Percentiles rank a stretch among this genome's conserved stretches.
Conservation (phyloP, 2,329 filamentous ascomycete species). For the Calycina herbarum region DNA sequence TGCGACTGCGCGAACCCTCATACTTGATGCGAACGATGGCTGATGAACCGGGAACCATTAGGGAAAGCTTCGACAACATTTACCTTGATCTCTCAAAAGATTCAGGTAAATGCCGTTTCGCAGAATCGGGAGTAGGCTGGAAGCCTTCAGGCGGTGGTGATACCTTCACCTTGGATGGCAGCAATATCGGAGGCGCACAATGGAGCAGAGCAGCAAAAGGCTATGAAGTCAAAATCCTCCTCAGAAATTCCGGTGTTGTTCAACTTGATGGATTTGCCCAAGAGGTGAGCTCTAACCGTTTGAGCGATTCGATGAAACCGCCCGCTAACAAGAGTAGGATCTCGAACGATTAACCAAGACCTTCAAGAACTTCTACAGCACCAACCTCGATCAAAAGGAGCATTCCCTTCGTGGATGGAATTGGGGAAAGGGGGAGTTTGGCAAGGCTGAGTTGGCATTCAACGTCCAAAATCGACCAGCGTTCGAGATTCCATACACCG, state of each 20-base stretch:
- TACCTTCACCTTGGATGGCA: conserved; percentile 88
- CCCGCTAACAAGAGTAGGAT: conserved; percentile 54
- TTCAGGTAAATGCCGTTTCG: conserved; percentile 89
- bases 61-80: conserved; percentile 96
- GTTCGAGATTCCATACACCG: conserved; percentile 95
- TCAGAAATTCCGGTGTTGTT: conserved; percentile 79
- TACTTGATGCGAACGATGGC: not conserved
- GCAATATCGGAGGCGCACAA: conserved; percentile 81
- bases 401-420: conserved; percentile 97
- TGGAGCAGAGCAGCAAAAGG: conserved; percentile 94
- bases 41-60: conserved; percentile 33
- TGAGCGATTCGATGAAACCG: not conserved
- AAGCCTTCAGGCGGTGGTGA: conserved; percentile 85
- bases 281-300: conserved; percentile 54
- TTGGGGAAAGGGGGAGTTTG: conserved; percentile 98
- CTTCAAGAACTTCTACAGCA: conserved; percentile 98
- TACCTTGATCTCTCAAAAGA: conserved; percentile 94
- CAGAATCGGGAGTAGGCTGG: conserved; percentile 93
- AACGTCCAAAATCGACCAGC: conserved; percentile 95
- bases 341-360: conserved; percentile 87
- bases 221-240: conserved; percentile 89
- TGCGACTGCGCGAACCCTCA: not conserved
- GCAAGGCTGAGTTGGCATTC: conserved; percentile 91
- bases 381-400: conserved; percentile 87
- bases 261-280: conserved; percentile 94